Evolutionary conservation across 371 early-diverging fungal genomes (phyloP).

Genomic region (Mortierella sp.): DNA sequence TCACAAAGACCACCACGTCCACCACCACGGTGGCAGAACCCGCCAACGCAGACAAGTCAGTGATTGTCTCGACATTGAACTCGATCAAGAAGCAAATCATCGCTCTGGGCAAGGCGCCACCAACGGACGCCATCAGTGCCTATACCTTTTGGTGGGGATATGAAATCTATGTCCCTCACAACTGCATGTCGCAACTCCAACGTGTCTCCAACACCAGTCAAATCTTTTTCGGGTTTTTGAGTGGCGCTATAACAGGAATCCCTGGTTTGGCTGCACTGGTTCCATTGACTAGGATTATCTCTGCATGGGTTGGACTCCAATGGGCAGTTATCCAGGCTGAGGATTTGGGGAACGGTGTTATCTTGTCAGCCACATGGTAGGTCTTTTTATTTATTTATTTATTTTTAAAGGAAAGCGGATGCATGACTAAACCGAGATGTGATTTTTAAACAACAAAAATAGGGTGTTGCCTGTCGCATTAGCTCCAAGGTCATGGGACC

Average conservation of each 20-base stretch:
- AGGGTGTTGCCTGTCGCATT: conserved; percentile 59
- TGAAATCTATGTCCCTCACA: conserved; percentile 59
- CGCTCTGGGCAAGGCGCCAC: conserved; percentile 29
- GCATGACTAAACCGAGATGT: background rate
- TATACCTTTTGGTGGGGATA: conserved; percentile 60
- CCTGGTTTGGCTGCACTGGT: conserved; percentile 49
- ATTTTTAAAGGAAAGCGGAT: background rate
- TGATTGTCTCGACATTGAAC: conserved; percentile 43
- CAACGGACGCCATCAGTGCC: conserved; percentile 47
- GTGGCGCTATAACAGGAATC: conserved; percentile 41
- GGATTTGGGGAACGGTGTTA: conserved; percentile 54
- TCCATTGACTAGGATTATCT: conserved; percentile 55
- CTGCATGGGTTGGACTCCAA: conserved; percentile 59
- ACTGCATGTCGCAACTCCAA: conserved; percentile 54
- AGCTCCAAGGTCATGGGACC: conserved; percentile 57
- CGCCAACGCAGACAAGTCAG: conserved; percentile 26
- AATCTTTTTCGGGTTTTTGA: conserved; percentile 56
- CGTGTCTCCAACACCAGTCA: conserved; percentile 51
- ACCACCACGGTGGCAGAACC: conserved; percentile 23
- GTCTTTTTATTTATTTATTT: background rate
- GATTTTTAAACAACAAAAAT: background rate
- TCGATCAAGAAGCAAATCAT: conserved; percentile 45
- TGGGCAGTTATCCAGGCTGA: conserved; percentile 54
- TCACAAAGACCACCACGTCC: conserved; percentile 30
- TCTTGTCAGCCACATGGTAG: conserved; percentile 60